Evolutionary conservation across 441 rosid genomes (phyloP).

Genomic region (Kokia cookei): DNA sequence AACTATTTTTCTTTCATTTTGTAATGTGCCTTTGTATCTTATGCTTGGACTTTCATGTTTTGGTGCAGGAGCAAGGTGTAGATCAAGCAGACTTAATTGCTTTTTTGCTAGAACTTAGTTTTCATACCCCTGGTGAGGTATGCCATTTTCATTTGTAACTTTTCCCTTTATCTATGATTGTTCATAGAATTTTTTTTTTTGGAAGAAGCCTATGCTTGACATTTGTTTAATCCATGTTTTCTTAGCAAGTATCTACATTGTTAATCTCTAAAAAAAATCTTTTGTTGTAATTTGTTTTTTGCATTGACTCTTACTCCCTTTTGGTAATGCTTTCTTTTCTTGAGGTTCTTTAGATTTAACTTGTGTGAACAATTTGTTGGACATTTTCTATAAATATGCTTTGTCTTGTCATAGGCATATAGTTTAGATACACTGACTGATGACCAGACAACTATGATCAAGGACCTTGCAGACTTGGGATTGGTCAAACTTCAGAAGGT

Average conservation of each 20-base stretch:
- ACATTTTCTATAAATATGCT: neutral
- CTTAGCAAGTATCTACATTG: neutral
- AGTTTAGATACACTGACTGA: conserved; percentile 79
- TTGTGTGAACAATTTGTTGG: neutral
- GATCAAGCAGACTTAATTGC: conserved; percentile 88
- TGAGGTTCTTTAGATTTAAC: neutral
- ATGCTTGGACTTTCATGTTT: conserved; percentile 7
- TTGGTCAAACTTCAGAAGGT: conserved; percentile 98
- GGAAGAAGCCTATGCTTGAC: neutral
- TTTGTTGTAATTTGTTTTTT: neutral
- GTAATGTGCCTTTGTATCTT: neutral
- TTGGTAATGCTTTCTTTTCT: neutral
- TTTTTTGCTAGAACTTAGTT: conserved; percentile 94
- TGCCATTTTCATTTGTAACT: conserved; percentile 1
- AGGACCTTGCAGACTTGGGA: conserved; percentile 95
- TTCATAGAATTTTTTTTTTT: neutral
- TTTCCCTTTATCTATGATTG: neutral
- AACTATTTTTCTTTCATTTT: neutral
- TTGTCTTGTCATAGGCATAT: conserved; percentile 56
- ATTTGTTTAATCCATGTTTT: neutral
- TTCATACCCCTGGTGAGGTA: conserved; percentile 92
- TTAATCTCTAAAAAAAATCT: neutral
- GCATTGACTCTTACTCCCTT: neutral
- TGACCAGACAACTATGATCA: conserved; percentile 53
- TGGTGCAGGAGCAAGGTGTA: conserved; percentile 71